Evolutionary conservation across 768 basidiomycete genomes (phyloP).

Genomic region (Tricholomella constricta): DNA sequence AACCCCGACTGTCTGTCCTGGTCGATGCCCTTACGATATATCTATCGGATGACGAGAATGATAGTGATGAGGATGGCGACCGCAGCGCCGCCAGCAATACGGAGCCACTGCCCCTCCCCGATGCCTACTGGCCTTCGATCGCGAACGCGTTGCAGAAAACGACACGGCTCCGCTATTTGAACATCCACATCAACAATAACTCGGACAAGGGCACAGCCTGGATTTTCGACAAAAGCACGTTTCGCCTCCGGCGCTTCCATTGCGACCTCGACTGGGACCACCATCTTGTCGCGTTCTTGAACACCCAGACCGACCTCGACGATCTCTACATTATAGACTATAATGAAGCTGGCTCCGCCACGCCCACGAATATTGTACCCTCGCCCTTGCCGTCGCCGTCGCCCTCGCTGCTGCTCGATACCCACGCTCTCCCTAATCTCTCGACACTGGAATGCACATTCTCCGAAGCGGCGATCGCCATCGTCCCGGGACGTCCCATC

Average conservation of each 20-base stretch:
- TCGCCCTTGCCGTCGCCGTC: slow-evolving; percentile 25
- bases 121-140: slow-evolving; percentile 53
- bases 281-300: slow-evolving; percentile 54
- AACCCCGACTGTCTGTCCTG: slow-evolving; percentile 48
- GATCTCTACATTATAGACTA: slow-evolving; percentile 55
- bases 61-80: slow-evolving; percentile 29
- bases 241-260: slow-evolving; percentile 60
- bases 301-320: slow-evolving; percentile 45
- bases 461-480: slow-evolving; percentile 57
- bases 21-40: slow-evolving; percentile 59
- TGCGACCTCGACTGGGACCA: slow-evolving; percentile 70
- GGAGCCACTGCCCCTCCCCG: slow-evolving; percentile 26
- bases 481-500: slow-evolving; percentile 61
- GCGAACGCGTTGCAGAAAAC: slow-evolving; percentile 50
- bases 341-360: slow-evolving; percentile 26
- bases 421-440: slow-evolving; percentile 47
- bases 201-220: slow-evolving; percentile 37
- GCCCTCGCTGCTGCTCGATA: slow-evolving; percentile 29
- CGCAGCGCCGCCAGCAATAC: slow-evolving; percentile 25
- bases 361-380: slow-evolving; percentile 19
- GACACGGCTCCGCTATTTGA: slow-evolving; percentile 50
- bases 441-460: slow-evolving; percentile 67
- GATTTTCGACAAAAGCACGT: slow-evolving; percentile 44
- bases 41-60: slow-evolving; percentile 33
- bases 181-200: slow-evolving; percentile 46